Evolutionary conservation across 169 alveolate species (phyloP).

Genomic region (Eimeria zaria): DNA sequence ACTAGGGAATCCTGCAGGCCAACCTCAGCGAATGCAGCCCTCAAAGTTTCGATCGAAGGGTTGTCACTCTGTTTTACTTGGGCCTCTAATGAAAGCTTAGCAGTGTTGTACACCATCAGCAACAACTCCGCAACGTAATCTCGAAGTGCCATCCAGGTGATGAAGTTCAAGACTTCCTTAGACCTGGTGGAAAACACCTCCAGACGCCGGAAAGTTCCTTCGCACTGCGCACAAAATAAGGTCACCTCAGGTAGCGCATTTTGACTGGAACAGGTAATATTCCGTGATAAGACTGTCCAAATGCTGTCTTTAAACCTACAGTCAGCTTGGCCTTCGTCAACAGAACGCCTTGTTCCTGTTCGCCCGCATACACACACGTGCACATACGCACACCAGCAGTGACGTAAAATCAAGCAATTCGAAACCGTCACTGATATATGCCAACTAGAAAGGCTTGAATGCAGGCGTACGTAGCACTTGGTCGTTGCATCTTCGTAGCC

Average conservation of each 20-base stretch:
- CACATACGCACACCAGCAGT: background rate
- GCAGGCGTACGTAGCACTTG: constrained; percentile 60
- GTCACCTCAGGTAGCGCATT: background rate
- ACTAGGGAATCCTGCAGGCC: constrained; percentile 1
- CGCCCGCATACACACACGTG: background rate
- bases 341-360: constrained; percentile 56
- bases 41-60: constrained; percentile 19
- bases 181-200: constrained; percentile 24
- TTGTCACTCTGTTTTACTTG: background rate
- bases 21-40: background rate
- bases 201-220: constrained; percentile 39
- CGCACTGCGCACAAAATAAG: constrained; percentile 44
- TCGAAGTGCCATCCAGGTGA: constrained; percentile 52
- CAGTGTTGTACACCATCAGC: constrained; percentile 65
- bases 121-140: constrained; percentile 33
- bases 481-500: constrained; percentile 55
- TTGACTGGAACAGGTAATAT: background rate
- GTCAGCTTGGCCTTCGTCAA: constrained; percentile 32
- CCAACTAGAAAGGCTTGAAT: background rate
- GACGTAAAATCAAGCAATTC: background rate
- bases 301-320: constrained; percentile 11
- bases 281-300: background rate
- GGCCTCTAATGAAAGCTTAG: constrained; percentile 28
- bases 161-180: constrained; percentile 8
- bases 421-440: background rate